Evolutionary conservation across 208 protist genomes (phyloP).

Genomic region (Leishmania lainsoni): DNA sequence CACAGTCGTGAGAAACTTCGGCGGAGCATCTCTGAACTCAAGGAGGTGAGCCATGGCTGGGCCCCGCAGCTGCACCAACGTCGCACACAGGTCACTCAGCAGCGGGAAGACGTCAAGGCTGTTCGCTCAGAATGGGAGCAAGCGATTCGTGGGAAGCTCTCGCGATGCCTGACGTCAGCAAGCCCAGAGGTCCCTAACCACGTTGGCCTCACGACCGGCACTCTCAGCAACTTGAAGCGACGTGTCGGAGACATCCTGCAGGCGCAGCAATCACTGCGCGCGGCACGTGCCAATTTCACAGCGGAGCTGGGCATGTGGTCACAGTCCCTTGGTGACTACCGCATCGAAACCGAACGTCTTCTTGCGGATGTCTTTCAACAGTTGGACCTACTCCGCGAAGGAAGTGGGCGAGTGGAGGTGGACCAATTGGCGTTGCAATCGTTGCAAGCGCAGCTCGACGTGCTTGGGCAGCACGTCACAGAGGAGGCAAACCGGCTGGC

Average conservation of each 20-base stretch:
- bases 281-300: slow-evolving; percentile 8
- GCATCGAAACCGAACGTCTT: slow-evolving; percentile 13
- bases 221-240: background rate
- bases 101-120: slow-evolving; percentile 3
- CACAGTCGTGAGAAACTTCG: slow-evolving; percentile 17
- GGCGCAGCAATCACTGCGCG: slow-evolving; percentile 15
- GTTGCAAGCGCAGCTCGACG: slow-evolving; percentile 12
- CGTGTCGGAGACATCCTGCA: background rate
- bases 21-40: slow-evolving; percentile 14
- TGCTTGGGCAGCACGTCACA: slow-evolving; percentile 13
- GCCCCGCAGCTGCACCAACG: slow-evolving; percentile 10
- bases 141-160: slow-evolving; percentile 17
- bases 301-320: slow-evolving; percentile 10
- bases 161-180: slow-evolving; percentile 15
- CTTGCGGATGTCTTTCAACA: slow-evolving; percentile 12
- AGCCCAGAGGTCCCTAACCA: slow-evolving; percentile 6
- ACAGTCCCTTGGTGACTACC: slow-evolving; percentile 4
- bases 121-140: slow-evolving; percentile 24
- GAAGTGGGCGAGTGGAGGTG: slow-evolving; percentile 14
- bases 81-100: slow-evolving; percentile 4
- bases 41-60: slow-evolving; percentile 3
- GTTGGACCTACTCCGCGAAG: slow-evolving; percentile 20
- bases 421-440: slow-evolving; percentile 21
- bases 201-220: slow-evolving; percentile 6
- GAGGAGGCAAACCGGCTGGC: slow-evolving; percentile 14